These are phyloP conservation scores for Pseudogymnoascus destructans DNA, from an alignment of 2,329 filamentous ascomycete genomes.

Conservation along the genomic window DNA sequence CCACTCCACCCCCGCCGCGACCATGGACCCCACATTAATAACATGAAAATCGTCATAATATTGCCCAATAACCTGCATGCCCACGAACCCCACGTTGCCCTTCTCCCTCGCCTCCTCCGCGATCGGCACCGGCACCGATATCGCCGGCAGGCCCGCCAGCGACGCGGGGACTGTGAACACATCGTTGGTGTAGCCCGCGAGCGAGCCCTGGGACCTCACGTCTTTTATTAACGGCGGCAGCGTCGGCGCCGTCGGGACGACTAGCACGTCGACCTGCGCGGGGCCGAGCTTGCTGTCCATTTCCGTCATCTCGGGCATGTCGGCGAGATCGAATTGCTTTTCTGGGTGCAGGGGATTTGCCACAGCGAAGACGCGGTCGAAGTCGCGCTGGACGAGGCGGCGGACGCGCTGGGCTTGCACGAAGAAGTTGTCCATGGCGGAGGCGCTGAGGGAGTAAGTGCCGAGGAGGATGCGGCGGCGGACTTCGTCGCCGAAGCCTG, in stretches of 20 bases:
- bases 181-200: conserved; percentile 85
- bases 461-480: conserved; percentile 77
- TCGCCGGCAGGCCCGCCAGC: conserved; percentile 75
- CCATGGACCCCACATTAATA: conserved; percentile 1
- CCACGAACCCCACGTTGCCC: conserved; percentile 34
- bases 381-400: conserved; percentile 71
- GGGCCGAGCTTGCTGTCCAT: conserved; percentile 42
- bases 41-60: conserved; percentile 50
- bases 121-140: conserved; percentile 59
- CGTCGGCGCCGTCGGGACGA: conserved; percentile 78
- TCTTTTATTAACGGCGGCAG: conserved; percentile 52
- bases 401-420: conserved; percentile 83
- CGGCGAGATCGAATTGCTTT: conserved; percentile 43
- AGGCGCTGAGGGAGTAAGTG: conserved; percentile 77
- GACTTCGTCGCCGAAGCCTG: conserved; percentile 73
- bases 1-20: background rate
- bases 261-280: conserved; percentile 64
- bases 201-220: conserved; percentile 38
- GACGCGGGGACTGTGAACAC: conserved; percentile 93
- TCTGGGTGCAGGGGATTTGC: conserved; percentile 52
- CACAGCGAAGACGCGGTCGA: conserved; percentile 62
- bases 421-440: conserved; percentile 93
- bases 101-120: conserved; percentile 23
- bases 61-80: conserved; percentile 64
- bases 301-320: conserved; percentile 36